Evolutionary conservation across 78 protist species (phyloP).

Genomic region (Tieghemostelium lacteum): DNA sequence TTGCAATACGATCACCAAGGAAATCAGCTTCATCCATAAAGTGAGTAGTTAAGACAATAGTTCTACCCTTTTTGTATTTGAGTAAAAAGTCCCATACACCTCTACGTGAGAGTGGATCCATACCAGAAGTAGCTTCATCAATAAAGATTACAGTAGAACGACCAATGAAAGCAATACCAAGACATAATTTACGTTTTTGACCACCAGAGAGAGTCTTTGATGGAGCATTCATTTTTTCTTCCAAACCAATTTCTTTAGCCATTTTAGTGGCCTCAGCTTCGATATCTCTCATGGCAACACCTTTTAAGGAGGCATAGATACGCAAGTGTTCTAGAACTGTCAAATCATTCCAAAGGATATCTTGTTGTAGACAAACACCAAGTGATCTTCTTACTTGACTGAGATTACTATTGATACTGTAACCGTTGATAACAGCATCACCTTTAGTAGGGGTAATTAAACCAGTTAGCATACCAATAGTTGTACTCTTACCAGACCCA

Average conservation of each 20-base stretch:
- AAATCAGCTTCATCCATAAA: conserved; percentile 65
- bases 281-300: conserved; percentile 17
- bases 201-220: conserved; percentile 83
- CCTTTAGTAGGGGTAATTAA: conserved; percentile 13
- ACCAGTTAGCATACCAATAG: conserved; percentile 37
- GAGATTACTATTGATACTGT: conserved; percentile 7
- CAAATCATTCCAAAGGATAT: conserved; percentile 50
- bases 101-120: conserved; percentile 50
- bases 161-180: conserved; percentile 88
- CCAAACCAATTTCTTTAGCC: conserved; percentile 44
- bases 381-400: conserved; percentile 9
- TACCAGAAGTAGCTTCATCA: conserved; percentile 8
- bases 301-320: conserved; percentile 69
- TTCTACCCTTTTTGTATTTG: conserved; percentile 30
- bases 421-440: conserved; percentile 22
- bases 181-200: conserved; percentile 85
- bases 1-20: conserved; percentile 61
- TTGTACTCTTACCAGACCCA: conserved; percentile 69
- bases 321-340: conserved; percentile 61
- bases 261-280: conserved; percentile 20
- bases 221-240: conserved; percentile 45
- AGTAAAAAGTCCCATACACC: conserved; percentile 64
- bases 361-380: conserved; percentile 74
- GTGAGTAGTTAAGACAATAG: conserved; percentile 60
- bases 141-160: conserved; percentile 53